phyloP scores from a whole-genome alignment of 1,284 basidiomycete genomes.

The Heterobasidion irregulare region DNA sequence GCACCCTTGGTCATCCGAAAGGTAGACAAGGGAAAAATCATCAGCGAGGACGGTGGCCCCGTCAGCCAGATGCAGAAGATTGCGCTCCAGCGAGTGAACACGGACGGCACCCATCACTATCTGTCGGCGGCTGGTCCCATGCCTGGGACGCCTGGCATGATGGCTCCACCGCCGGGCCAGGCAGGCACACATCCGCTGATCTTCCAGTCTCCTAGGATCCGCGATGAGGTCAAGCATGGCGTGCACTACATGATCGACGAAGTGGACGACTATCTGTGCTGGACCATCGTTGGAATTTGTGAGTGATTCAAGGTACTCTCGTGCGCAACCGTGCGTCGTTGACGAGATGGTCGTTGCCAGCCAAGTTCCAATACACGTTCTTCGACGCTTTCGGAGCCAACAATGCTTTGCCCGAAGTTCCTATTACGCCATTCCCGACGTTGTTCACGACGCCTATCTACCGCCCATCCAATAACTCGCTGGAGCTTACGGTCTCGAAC shows the following conservation, averaged over 20 bases:
- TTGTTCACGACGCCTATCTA: constrained; percentile 76
- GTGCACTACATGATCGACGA: constrained; percentile 67
- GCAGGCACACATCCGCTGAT: constrained; percentile 73
- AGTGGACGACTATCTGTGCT: constrained; percentile 91
- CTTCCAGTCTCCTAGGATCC: constrained; percentile 67
- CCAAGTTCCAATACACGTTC: constrained; percentile 91
- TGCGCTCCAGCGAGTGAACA: constrained; percentile 77
- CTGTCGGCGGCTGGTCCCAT: constrained; percentile 78
- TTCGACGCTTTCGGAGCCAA: constrained; percentile 83
- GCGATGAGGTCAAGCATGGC: constrained; percentile 70
- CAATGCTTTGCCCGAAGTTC: constrained; percentile 63
- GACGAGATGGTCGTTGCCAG: constrained; percentile 26
- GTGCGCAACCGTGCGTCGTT: not conserved
- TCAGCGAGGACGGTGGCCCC: constrained; percentile 77
- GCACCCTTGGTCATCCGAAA: constrained; percentile 88
- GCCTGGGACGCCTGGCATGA: constrained; percentile 60
- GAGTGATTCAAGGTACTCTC: constrained; percentile 25
- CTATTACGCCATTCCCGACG: constrained; percentile 86
- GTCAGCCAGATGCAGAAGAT: constrained; percentile 97
- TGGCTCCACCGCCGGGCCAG: constrained; percentile 59
- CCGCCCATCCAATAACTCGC: constrained; percentile 60
- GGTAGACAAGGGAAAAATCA: constrained; percentile 85
- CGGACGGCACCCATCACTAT: constrained; percentile 75
- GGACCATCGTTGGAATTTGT: constrained; percentile 96
- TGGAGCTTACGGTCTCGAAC: constrained; percentile 80